These are phyloP conservation scores for Sphaerobolus stellatus DNA, from an alignment of 1,284 basidiomycete species.

Conservation along the genomic window DNA sequence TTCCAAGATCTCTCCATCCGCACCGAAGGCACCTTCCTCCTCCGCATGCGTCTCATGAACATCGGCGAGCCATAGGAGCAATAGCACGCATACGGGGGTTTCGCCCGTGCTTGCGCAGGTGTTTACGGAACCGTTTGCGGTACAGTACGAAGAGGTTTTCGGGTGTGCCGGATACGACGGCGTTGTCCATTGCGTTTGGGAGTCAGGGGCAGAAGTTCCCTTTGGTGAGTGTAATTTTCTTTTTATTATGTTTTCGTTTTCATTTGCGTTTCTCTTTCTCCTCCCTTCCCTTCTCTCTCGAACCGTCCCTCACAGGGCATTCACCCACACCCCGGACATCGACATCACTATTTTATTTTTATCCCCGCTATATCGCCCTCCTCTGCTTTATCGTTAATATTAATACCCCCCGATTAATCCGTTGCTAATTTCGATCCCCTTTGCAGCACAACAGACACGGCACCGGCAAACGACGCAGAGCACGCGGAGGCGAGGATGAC, in stretches of 20 bases:
- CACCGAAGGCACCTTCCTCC: conserved; percentile 77
- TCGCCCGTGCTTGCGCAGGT: conserved; percentile 80
- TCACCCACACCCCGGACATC: too few relatives aligned
- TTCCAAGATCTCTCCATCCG: conserved; percentile 86
- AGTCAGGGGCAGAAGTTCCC: conserved; percentile 90
- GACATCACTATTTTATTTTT: too few relatives aligned
- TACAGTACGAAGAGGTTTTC: conserved; percentile 92
- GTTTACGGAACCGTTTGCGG: conserved; percentile 86
- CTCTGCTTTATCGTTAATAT: too few relatives aligned
- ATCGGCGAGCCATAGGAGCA: conserved; percentile 69
- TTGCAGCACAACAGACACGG: conserved; percentile 68
- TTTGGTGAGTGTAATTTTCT: conserved; percentile 52
- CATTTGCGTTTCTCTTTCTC: neutral
- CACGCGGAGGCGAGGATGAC: conserved; percentile 47
- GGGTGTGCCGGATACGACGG: conserved; percentile 89
- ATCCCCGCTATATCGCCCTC: too few relatives aligned
- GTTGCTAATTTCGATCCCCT: conserved; percentile 18
- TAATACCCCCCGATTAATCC: too few relatives aligned
- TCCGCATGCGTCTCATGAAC: conserved; percentile 81
- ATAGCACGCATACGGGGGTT: conserved; percentile 57
- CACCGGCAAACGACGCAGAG: conserved; percentile 50
- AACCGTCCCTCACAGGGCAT: too few relatives aligned
- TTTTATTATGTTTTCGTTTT: neutral
- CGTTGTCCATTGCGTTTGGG: conserved; percentile 86
- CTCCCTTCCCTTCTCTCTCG: conserved; percentile 7